These are phyloP conservation scores for Orychophragmus violaceus DNA, from an alignment of 345 rosid genomes.

Conservation along the genomic window DNA sequence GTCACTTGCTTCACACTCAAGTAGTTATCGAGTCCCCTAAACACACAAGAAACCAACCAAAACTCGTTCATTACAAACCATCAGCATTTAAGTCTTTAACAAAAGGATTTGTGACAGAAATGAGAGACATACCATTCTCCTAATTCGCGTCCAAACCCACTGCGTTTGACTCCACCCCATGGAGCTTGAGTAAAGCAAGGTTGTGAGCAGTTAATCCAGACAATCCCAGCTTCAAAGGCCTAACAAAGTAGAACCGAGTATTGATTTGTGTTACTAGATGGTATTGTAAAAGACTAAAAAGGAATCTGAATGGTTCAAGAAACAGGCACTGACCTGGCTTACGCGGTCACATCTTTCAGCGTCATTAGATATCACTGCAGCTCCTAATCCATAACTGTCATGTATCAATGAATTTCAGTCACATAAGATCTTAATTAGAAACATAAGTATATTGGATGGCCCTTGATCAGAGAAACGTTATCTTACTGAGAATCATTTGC, in stretches of 20 bases:
- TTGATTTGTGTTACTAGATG: neutral
- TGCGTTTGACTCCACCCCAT: slow-evolving; percentile 97
- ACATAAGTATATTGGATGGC: neutral
- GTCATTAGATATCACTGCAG: slow-evolving; percentile 90
- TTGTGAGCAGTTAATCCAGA: slow-evolving; percentile 97
- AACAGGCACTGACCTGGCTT: slow-evolving; percentile 57
- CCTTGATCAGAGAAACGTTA: slow-evolving; percentile 1
- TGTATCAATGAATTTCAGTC: slow-evolving; percentile 21
- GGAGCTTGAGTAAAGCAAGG: slow-evolving; percentile 97
- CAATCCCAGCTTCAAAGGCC: slow-evolving; percentile 78
- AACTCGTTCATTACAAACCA: slow-evolving; percentile 10
- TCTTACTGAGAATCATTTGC: slow-evolving; percentile 91
- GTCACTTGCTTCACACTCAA: slow-evolving; percentile 90
- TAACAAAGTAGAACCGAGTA: slow-evolving; percentile 21
- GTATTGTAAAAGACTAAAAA: neutral
- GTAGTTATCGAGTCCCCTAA: slow-evolving; percentile 93
- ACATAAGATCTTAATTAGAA: slow-evolving; percentile 2
- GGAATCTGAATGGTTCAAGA: neutral
- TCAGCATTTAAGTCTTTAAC: neutral
- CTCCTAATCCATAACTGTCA: slow-evolving; percentile 71
- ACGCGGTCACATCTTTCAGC: slow-evolving; percentile 85
- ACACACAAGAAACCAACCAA: neutral
- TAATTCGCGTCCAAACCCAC: slow-evolving; percentile 90
- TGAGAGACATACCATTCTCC: slow-evolving; percentile 81
- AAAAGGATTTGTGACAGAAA: neutral